Percentiles rank a stretch among this genome's conserved stretches.
phyloP scores from a whole-genome alignment of 805 yeast genomes.

The Kodamaea neixiangensis region DNA sequence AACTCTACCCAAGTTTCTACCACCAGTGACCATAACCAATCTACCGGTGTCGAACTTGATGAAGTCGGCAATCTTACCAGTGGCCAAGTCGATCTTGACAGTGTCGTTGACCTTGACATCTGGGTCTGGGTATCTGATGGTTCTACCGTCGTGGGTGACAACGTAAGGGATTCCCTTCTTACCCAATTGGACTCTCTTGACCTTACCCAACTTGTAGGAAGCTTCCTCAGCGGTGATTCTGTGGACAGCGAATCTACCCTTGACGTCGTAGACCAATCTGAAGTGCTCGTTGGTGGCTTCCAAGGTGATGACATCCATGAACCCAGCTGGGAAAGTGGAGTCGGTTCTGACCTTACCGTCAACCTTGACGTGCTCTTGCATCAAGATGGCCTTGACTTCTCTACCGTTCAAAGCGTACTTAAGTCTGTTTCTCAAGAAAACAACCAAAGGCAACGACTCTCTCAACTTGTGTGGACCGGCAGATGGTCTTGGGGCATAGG shows the following conservation, averaged over 20 bases:
- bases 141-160: slow-evolving; percentile 31
- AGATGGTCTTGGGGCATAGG: slow-evolving; percentile 38
- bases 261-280: slow-evolving; percentile 31
- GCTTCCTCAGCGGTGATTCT: slow-evolving; percentile 31
- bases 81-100: slow-evolving; percentile 27
- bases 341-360: slow-evolving; percentile 38
- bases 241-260: slow-evolving; percentile 32
- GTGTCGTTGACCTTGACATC: slow-evolving; percentile 25
- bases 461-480: slow-evolving; percentile 39
- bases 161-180: slow-evolving; percentile 29
- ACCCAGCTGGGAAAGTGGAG: slow-evolving; percentile 35
- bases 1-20: slow-evolving; percentile 46
- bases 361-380: slow-evolving; percentile 36
- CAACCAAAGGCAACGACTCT: slow-evolving; percentile 35
- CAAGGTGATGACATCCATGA: slow-evolving; percentile 34
- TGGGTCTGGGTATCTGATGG: slow-evolving; percentile 31
- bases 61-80: slow-evolving; percentile 31
- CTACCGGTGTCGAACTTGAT: slow-evolving; percentile 43
- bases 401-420: slow-evolving; percentile 38
- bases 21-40: slow-evolving; percentile 46
- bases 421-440: slow-evolving; percentile 36
- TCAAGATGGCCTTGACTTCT: slow-evolving; percentile 36
- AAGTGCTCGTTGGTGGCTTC: slow-evolving; percentile 35
- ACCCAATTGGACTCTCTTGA: slow-evolving; percentile 28
- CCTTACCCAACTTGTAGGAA: slow-evolving; percentile 29